These are phyloP conservation scores for Ulota crispa DNA, from an alignment of 225 moss, liverwort and hornwort species.

Conservation along the genomic window DNA sequence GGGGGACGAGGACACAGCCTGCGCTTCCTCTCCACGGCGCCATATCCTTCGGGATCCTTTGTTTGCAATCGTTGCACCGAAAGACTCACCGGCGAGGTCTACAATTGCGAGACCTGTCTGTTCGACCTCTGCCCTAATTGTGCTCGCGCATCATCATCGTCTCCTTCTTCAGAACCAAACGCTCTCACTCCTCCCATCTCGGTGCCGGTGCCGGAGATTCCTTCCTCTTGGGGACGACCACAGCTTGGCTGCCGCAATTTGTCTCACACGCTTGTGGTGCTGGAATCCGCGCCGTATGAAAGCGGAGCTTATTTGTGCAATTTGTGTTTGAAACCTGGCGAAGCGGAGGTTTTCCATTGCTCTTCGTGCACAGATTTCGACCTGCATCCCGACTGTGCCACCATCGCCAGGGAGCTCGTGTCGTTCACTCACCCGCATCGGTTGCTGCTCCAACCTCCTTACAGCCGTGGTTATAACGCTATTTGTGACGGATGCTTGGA, in stretches of 20 bases:
- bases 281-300: slow-evolving; percentile 46
- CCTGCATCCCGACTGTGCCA: slow-evolving; percentile 50
- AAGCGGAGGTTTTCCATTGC: slow-evolving; percentile 48
- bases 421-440: slow-evolving; percentile 48
- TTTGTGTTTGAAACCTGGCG: slow-evolving; percentile 46
- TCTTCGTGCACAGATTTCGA: slow-evolving; percentile 50
- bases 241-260: slow-evolving; percentile 39
- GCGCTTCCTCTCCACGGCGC: slow-evolving; percentile 32
- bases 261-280: slow-evolving; percentile 30
- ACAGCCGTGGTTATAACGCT: slow-evolving; percentile 44
- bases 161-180: neutral
- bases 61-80: slow-evolving; percentile 38
- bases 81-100: slow-evolving; percentile 34
- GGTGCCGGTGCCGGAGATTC: slow-evolving; percentile 17
- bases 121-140: slow-evolving; percentile 60
- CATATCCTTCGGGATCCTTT: slow-evolving; percentile 33
- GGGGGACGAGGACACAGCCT: slow-evolving; percentile 34
- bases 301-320: slow-evolving; percentile 47
- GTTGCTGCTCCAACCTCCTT: slow-evolving; percentile 48
- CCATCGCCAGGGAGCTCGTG: slow-evolving; percentile 30
- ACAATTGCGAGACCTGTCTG: slow-evolving; percentile 46
- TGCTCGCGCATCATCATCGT: neutral
- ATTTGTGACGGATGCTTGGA: slow-evolving; percentile 62
- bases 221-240: slow-evolving; percentile 40
- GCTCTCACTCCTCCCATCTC: neutral